These are phyloP conservation scores for Sporothrix mexicana DNA, from an alignment of 2,329 filamentous ascomycete genomes.

Conservation along the genomic window DNA sequence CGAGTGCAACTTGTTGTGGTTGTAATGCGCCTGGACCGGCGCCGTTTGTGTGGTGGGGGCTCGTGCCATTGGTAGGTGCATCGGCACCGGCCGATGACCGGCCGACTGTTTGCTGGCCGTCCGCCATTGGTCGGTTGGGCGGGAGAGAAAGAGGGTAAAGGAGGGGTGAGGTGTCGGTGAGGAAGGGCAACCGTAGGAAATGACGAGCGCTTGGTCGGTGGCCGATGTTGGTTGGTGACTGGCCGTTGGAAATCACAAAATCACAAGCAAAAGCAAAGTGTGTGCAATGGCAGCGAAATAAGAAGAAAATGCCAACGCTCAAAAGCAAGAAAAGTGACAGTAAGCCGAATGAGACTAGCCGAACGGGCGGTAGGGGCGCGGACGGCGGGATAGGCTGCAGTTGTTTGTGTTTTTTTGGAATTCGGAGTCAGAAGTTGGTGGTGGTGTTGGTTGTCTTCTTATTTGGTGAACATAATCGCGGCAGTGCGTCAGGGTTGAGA, in stretches of 20 bases:
- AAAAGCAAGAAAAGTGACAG: not conserved
- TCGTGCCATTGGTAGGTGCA: slow-evolving; percentile 17
- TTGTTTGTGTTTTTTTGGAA: not conserved
- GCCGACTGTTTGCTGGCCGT: slow-evolving; percentile 7
- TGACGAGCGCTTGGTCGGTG: not conserved
- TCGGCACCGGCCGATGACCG: slow-evolving; percentile 5
- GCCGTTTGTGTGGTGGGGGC: slow-evolving; percentile 21
- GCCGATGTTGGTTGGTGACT: not conserved
- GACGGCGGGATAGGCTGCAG: slow-evolving; percentile 12
- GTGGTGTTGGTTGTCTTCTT: not conserved
- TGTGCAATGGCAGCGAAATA: not conserved
- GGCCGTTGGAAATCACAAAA: not conserved
- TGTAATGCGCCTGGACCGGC: not conserved
- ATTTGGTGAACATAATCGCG: slow-evolving; percentile 16
- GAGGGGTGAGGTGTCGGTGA: not conserved
- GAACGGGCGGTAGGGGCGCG: slow-evolving; percentile 3
- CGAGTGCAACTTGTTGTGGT: not conserved
- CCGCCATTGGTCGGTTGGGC: slow-evolving; percentile 13
- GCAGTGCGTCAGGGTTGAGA: not conserved
- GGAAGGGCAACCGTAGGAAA: not conserved
- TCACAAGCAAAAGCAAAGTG: not conserved
- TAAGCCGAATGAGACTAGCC: slow-evolving; percentile 2
- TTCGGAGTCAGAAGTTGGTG: not conserved
- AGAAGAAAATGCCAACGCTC: not conserved
- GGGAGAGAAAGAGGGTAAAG: not conserved